Base-by-base conservation (phyloP, 805 yeast species). In the Wickerhamiella slavikovae region DNA sequence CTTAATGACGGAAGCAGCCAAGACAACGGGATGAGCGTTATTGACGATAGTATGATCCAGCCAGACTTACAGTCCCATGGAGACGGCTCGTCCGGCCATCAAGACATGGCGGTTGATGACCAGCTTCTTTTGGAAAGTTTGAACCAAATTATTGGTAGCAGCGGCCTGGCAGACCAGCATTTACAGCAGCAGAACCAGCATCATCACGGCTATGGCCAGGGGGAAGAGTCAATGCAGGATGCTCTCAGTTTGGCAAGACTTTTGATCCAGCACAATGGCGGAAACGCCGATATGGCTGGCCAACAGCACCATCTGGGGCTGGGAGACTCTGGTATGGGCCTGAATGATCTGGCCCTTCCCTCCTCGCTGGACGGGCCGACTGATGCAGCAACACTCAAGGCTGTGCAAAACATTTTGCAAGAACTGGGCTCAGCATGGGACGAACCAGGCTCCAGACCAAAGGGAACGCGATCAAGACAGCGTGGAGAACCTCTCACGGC, bases 281-380 rank as follows among this genome's bases (percentile, higher is more conserved):
- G n/a, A 4, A 17, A 15, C 17, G 25, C 30, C 7, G 7, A 7
- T 10, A n/a, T n/a, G n/a, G 24, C 24, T 22, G 22, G 8, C 24
- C 12, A 22, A n/a, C 26, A 16, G 13, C 24, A 8, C 24, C 24
- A 22, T 11, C 10, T 19, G 8, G 48, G 39, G 27, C 35, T 31
- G 10, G 53, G 45, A 13, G 38, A 42, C 11, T 43, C 49, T 6
- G 38, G 36, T 22, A 15, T 49, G 4, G 48, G 47, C 2, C 55
- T 55, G 8, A 53, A 47, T 32, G 54, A 49, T 24, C 27, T 51
- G 17, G 52, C 49, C 27, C 39, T 25, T n/a, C 27, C 27, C 6
- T 11, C 20, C 8, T 25, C 27, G 22, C 26, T 32, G 15, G 31
- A 28, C 19, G 38, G 37, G 13, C 37, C 40, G 15, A 33, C 43